Base-by-base conservation (phyloP, 805 yeast species). In the Hermanozyma aechmeae region DNA sequence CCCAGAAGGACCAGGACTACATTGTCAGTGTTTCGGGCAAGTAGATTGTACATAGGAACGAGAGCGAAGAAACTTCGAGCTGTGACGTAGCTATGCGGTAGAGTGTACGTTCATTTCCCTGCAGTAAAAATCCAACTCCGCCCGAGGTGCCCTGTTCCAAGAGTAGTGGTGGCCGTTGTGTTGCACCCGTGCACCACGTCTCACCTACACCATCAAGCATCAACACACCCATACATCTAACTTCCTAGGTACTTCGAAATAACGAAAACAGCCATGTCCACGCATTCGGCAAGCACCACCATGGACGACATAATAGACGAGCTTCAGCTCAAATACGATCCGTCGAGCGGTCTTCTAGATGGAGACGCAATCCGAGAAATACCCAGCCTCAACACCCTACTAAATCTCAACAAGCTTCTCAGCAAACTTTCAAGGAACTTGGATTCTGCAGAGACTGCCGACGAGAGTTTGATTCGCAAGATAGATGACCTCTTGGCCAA, bases 301-400 rank as follows among this genome's bases (percentile, higher is more conserved):
- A 46, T 79, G 29, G 65, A 65, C 16, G 68, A 70, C 31, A 67
- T 79, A 10, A 53, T 79, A 30, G 55, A 56, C 26, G 73, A 71
- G 37, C 50, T 77, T 22, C 60, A 65, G 26, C 49, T 79, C 30
- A 54, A 70, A 1, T 79, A 72, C 44, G 82, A 78, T 42, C 57
- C 68, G 4, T 69, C 72, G 23, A 58, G 69, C 12, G 86, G 86
- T 2, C 50, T 71, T 29, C 51, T 79, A 15, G 76, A 68, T 39
- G 87, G 87, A 1, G 76, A 72, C 13, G 44, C 64, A 5, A 58
- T 71, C 0, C 54, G 67, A 16, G 53, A 50, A 16, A 42, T 58
- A 2, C 62, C 70, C 5, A 52, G 59, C 13, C 69, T 58, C 13
- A 62, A 62, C 31, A 51, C 63, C 4, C 47, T 74, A 23, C 47